A percentile compares a stretch with the other conserved stretches of the same genome.
Conservation (phyloP, 148 eudicot genomes). For the Dysphania ambrosioides region DNA sequence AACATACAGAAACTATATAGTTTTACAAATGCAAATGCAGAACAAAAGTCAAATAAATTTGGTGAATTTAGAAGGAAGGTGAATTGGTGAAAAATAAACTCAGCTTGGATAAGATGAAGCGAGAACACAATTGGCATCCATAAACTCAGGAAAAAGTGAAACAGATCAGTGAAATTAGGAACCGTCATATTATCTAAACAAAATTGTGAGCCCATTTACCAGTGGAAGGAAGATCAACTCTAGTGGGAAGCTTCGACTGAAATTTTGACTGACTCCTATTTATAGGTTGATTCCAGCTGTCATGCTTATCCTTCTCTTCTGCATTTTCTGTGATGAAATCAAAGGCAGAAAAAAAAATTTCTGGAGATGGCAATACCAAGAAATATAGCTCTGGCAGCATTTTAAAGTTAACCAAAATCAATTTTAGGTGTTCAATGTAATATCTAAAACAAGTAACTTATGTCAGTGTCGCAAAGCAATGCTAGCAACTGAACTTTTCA, state of each 20-base stretch:
- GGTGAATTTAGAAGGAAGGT: background rate
- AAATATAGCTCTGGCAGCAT: background rate
- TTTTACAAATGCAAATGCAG: background rate
- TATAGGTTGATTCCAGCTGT: conserved; percentile 44
- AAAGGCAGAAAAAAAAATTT: conserved; percentile 6
- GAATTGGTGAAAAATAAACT: background rate
- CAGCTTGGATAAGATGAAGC: background rate
- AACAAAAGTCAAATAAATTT: background rate
- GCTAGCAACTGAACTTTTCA: background rate
- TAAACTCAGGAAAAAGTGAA: background rate
- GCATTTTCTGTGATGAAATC: conserved; percentile 45
- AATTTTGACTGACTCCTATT: conserved; percentile 45
- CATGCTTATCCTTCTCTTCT: conserved; percentile 39
- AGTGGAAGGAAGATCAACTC: conserved; percentile 78
- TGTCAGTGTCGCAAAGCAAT: background rate
- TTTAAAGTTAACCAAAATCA: background rate
- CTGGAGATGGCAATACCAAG: background rate
- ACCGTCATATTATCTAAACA: background rate
- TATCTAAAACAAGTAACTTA: background rate
- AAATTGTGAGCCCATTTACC: conserved; percentile 31
- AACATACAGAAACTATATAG: background rate
- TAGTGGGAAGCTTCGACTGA: conserved; percentile 61
- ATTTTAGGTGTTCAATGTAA: background rate
- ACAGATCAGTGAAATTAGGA: background rate
- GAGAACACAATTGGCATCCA: background rate